Evolutionary conservation across 192 early-diverging fungal genomes (phyloP), one percentile per base, ranked within the genome.

Genomic region (Backusella luteola): DNA sequence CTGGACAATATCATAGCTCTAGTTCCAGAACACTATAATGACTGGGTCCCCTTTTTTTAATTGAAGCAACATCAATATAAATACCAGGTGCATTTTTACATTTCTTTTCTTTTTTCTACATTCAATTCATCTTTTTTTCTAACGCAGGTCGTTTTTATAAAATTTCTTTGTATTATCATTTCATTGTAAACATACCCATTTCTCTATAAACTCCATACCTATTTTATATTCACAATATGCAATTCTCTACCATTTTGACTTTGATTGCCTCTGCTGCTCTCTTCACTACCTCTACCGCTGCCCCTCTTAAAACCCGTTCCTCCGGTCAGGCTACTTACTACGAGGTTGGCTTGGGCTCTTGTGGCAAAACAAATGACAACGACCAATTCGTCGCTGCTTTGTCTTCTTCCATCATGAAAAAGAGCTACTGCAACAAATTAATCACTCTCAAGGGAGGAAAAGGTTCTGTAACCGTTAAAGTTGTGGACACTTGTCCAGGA

Each of bases 401-500:
- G 3, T 78, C 79, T 26, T 49, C 71, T 39, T 80, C 73, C 39
- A 63, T 78, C 49, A 69, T 77, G 69, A 73, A 74, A 15, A 77
- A 78, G 67, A 77, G 75, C 1, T 66, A 71, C 15, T 85, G 86
- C 67, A 83, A 83, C 17, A 73, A 73, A 19, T 63, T 49, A 7
- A 77, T 87, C 38, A 32, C 71, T 34, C 77, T 85, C 76, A 52
- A 44, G 12, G 76, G 73, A 26, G 82, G 82, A 49, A 74, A 77
- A 12, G 38, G 39, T 3, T 74, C 81, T 34, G 80, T 83, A 26
- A 76, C 76, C 15, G 86, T 83, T 11, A 76, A 66, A 6, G 79
- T 85, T n/a, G 78, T 78, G 2, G 86, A 87, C 36, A 83, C 81
- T 14, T 87, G 86, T 75, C 86, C 86, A 23, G 78, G 42, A 67